Evolutionary conservation across 1,139 yeast species (phyloP).

Genomic region (Yamadazyma trypodendri): DNA sequence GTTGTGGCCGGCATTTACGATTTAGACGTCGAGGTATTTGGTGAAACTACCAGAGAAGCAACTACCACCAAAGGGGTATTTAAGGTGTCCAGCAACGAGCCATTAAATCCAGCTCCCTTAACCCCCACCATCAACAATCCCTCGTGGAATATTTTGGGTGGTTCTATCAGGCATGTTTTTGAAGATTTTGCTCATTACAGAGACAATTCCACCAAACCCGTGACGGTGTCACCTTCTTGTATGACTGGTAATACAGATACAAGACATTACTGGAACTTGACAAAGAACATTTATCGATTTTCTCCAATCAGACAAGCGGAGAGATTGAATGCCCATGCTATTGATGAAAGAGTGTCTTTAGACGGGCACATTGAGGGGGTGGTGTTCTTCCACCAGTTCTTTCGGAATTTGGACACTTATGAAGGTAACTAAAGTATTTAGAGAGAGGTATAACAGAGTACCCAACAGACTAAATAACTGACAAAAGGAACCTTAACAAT

Average conservation of each 20-base stretch:
- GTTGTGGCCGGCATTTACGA: conserved; percentile 26
- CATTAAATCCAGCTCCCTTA: conserved; percentile 57
- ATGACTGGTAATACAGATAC: conserved; percentile 39
- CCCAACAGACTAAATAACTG: too few relatives aligned
- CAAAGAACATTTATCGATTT: conserved; percentile 28
- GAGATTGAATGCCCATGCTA: conserved; percentile 45
- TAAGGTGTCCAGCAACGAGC: conserved; percentile 28
- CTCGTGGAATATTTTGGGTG: conserved; percentile 52
- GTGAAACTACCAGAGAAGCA: conserved; percentile 20
- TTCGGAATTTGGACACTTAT: conserved; percentile 9
- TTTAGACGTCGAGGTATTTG: conserved; percentile 40
- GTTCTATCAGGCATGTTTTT: conserved; percentile 54
- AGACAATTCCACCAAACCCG: conserved; percentile 7
- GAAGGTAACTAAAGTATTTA: conserved; percentile 7
- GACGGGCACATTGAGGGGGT: conserved; percentile 56
- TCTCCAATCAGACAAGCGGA: conserved; percentile 27
- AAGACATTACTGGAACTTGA: conserved; percentile 34
- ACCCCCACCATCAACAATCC: conserved; percentile 43
- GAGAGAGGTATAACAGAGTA: too few relatives aligned
- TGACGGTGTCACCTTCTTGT: conserved; percentile 30
- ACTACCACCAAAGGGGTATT: conserved; percentile 41
- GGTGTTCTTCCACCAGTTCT: conserved; percentile 56
- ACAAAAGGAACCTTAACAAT: too few relatives aligned
- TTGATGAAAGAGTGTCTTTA: conserved; percentile 54
- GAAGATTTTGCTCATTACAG: conserved; percentile 39